These are phyloP conservation scores for Xylaria sp. DNA, from an alignment of 2,329 filamentous ascomycete species.

Conservation along the genomic window DNA sequence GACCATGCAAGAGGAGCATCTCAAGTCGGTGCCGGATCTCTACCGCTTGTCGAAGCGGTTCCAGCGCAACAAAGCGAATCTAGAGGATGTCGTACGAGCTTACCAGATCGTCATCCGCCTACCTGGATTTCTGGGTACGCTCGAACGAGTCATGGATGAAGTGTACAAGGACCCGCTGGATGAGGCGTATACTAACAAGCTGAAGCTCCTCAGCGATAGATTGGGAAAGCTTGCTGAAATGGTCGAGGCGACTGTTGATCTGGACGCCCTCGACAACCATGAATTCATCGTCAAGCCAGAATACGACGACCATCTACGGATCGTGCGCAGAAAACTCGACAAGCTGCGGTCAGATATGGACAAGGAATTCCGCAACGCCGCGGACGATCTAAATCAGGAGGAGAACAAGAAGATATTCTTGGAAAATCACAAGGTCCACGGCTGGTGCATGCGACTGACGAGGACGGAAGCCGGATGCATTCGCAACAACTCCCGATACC, in stretches of 20 bases:
- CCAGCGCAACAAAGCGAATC: conserved; percentile 80
- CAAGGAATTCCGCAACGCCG: conserved; percentile 69
- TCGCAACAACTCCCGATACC: conserved; percentile 81
- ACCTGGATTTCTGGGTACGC: conserved; percentile 80
- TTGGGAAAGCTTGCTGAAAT: conserved; percentile 88
- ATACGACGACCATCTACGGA: conserved; percentile 81
- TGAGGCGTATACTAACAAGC: conserved; percentile 76
- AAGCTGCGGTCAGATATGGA: conserved; percentile 78
- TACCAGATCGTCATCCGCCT: conserved; percentile 93
- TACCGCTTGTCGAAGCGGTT: conserved; percentile 93
- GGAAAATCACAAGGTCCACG: conserved; percentile 91
- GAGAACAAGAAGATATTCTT: conserved; percentile 98
- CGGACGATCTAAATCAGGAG: conserved; percentile 79
- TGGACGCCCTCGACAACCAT: conserved; percentile 91
- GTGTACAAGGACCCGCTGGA: conserved; percentile 84
- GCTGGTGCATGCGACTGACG: conserved; percentile 93
- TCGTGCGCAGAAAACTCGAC: conserved; percentile 89
- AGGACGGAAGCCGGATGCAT: conserved; percentile 88
- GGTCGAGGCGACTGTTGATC: conserved; percentile 96
- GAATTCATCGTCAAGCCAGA: conserved; percentile 99
- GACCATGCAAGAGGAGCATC: conserved; percentile 93
- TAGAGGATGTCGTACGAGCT: conserved; percentile 91
- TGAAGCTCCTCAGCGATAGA: conserved; percentile 70
- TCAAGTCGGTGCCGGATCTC: conserved; percentile 87
- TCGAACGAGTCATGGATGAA: conserved; percentile 95